Percentiles rank a stretch among this genome's conserved stretches.
These are phyloP conservation scores for Podospora pseudopauciseta DNA, from an alignment of 495 filamentous ascomycete species.

Conservation along the genomic window DNA sequence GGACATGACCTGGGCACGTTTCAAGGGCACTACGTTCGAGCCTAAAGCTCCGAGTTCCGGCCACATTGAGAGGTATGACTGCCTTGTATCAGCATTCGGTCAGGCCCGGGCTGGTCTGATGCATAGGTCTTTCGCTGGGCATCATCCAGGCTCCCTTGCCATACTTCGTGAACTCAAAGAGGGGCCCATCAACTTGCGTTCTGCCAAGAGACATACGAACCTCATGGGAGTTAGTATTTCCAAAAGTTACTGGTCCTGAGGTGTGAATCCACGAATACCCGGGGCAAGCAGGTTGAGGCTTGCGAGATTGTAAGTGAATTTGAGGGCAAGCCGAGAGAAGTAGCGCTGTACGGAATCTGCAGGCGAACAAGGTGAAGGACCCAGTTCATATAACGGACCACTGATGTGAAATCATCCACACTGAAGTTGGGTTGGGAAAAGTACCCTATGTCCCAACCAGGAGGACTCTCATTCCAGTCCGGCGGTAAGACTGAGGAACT, in stretches of 20 bases:
- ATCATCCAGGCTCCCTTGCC: background rate
- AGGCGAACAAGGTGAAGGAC: background rate
- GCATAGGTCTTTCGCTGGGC: background rate
- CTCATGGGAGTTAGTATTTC: too few relatives aligned
- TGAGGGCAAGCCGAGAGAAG: background rate
- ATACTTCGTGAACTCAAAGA: background rate
- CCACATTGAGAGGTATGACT: background rate
- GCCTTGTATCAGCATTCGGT: background rate
- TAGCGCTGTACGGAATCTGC: too few relatives aligned
- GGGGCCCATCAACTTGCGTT: background rate
- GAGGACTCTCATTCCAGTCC: background rate
- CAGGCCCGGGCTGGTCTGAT: background rate
- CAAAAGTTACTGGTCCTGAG: background rate
- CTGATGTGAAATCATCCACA: background rate
- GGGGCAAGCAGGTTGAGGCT: background rate
- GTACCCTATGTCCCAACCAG: background rate
- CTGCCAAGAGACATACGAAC: background rate
- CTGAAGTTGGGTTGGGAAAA: background rate
- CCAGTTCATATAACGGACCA: background rate
- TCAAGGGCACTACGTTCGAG: background rate
- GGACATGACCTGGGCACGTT: background rate
- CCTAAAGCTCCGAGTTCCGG: background rate
- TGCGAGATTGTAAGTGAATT: background rate
- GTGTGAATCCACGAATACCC: background rate
- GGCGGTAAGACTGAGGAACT: slow-evolving; percentile 4